A percentile compares a stretch with the other conserved stretches of the same genome.
These are phyloP conservation scores for Galeopsis tetrahit DNA, from an alignment of 257 asterid species.

Conservation along the genomic window DNA sequence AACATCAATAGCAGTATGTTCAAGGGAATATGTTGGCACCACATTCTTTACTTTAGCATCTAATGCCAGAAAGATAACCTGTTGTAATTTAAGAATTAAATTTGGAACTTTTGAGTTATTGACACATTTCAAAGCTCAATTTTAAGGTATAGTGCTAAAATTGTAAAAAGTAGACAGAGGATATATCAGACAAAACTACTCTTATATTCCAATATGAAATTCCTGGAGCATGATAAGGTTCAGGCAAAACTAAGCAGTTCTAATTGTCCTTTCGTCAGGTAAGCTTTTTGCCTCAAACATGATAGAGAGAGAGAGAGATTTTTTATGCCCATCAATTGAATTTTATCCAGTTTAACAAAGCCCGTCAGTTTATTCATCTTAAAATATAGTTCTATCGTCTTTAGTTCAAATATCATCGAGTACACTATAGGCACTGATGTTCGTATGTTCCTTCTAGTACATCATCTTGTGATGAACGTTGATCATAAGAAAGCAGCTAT, in stretches of 20 bases:
- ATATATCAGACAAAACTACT: background rate
- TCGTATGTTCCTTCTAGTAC: background rate
- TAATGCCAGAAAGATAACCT: constrained; percentile 85
- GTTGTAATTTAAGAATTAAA: constrained; percentile 42
- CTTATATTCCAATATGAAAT: background rate
- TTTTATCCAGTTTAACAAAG: background rate
- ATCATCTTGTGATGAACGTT: background rate
- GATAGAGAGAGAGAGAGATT: background rate
- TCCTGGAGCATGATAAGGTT: constrained; percentile 11
- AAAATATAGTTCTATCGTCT: background rate
- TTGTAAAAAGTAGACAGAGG: background rate
- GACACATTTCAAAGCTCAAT: constrained; percentile 6
- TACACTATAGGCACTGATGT: background rate
- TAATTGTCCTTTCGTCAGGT: background rate
- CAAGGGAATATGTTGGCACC: constrained; percentile 63
- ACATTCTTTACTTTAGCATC: constrained; percentile 73
- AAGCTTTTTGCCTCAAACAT: background rate
- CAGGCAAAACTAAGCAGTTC: background rate
- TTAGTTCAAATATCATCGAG: background rate
- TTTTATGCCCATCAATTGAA: background rate
- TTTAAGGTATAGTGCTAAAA: background rate
- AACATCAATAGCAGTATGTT: constrained; percentile 67
- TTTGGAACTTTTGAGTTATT: constrained; percentile 30
- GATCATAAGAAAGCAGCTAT: background rate
- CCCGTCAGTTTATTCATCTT: background rate